Percentiles rank a stretch among this genome's conserved stretches.
These are phyloP conservation scores for Cutaneotrichosporon mucoides DNA, from an alignment of 1,284 basidiomycete species.

Conservation along the genomic window DNA sequence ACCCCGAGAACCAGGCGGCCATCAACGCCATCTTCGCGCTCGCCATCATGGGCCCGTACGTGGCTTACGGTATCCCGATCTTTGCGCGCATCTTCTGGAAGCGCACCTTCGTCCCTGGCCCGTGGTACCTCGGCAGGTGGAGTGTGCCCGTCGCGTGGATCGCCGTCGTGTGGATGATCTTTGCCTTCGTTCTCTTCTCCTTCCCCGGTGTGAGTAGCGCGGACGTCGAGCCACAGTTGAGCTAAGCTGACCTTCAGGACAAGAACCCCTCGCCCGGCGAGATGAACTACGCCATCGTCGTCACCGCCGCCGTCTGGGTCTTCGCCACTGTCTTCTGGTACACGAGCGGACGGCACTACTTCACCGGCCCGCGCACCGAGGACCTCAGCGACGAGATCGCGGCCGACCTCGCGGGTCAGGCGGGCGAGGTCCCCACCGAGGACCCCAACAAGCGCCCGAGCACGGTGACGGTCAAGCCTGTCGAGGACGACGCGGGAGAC, in stretches of 20 bases:
- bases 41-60: slow-evolving; percentile 34
- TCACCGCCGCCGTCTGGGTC: slow-evolving; percentile 32
- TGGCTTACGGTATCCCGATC: slow-evolving; percentile 41
- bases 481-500: neutral
- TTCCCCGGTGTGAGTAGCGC: slow-evolving; percentile 18
- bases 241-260: neutral
- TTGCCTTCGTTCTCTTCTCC: slow-evolving; percentile 41
- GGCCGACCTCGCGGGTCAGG: neutral
- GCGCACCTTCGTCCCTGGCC: slow-evolving; percentile 34
- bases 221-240: too few species aligned
- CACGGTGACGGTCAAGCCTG: neutral
- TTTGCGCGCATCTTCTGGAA: slow-evolving; percentile 34
- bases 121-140: slow-evolving; percentile 35
- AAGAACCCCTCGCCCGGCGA: slow-evolving; percentile 16
- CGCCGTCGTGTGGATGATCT: slow-evolving; percentile 39
- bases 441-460: neutral
- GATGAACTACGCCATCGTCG: slow-evolving; percentile 43
- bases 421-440: neutral
- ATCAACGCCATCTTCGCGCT: slow-evolving; percentile 45
- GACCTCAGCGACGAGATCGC: slow-evolving; percentile 13
- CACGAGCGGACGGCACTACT: slow-evolving; percentile 44
- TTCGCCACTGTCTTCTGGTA: slow-evolving; percentile 38
- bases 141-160: slow-evolving; percentile 31
- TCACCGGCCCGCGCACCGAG: slow-evolving; percentile 20
- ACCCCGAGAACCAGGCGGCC: slow-evolving; percentile 34